Conservation (phyloP, 345 rosid species). For the Carallia brachiata region DNA sequence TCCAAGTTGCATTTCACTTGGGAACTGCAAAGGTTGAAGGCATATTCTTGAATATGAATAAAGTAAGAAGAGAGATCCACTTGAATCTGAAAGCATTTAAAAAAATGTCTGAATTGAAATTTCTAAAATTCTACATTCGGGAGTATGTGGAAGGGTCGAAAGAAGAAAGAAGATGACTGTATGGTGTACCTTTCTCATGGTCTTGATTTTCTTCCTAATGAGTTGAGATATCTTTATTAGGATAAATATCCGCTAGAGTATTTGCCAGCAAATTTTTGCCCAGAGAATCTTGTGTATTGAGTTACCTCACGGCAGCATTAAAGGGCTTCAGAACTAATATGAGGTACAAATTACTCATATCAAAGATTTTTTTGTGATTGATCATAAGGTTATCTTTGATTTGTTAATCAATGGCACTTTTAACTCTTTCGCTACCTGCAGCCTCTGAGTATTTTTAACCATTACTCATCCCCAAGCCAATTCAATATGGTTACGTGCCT, state of each 20-base stretch:
- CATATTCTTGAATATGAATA: neutral
- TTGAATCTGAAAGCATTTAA: neutral
- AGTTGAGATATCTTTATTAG: slow-evolving; percentile 8
- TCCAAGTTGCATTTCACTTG: neutral
- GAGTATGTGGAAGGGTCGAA: no score
- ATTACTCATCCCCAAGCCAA: no score
- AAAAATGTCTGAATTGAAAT: neutral
- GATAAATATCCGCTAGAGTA: neutral
- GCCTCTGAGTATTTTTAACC: no score
- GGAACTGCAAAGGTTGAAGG: slow-evolving; percentile 8
- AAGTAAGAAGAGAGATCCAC: neutral
- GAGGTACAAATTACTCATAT: slow-evolving; percentile 1
- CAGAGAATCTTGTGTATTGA: neutral
- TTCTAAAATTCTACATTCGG: neutral
- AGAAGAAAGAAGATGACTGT: no score
- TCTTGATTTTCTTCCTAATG: neutral
- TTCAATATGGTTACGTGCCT: no score
- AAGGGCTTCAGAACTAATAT: neutral
- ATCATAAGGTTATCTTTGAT: no score
- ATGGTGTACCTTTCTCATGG: neutral
- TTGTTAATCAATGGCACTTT: no score
- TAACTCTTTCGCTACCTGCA: no score
- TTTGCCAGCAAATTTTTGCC: slow-evolving; percentile 8
- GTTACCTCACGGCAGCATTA: neutral
- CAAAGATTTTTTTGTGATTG: no score